A percentile compares a stretch with the other conserved stretches of the same genome.
These are phyloP conservation scores for Trametes gibbosa DNA, from an alignment of 768 basidiomycete species.

Conservation along the genomic window DNA sequence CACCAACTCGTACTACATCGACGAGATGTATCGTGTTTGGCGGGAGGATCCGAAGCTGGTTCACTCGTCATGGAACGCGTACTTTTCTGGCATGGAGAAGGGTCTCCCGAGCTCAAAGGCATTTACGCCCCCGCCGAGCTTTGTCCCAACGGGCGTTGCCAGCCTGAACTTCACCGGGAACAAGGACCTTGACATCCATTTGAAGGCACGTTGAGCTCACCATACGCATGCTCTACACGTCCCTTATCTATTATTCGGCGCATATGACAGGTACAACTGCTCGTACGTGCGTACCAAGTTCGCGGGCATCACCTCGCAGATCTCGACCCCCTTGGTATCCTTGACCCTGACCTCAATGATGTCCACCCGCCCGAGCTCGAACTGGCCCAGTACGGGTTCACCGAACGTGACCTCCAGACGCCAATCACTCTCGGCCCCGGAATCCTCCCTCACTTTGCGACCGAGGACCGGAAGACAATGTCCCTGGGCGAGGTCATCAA, in stretches of 20 bases:
- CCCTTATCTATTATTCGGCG: neutral
- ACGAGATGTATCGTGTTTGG: slow-evolving; percentile 95
- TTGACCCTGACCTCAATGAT: slow-evolving; percentile 81
- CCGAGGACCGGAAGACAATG: slow-evolving; percentile 83
- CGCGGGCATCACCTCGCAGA: slow-evolving; percentile 96
- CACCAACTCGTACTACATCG: slow-evolving; percentile 96
- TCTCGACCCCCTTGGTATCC: slow-evolving; percentile 92
- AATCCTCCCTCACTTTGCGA: slow-evolving; percentile 93
- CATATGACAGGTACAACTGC: slow-evolving; percentile 79
- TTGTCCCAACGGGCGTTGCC: slow-evolving; percentile 62
- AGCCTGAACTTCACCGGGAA: slow-evolving; percentile 63
- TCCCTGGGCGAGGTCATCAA: slow-evolving; percentile 90
- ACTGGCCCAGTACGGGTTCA: slow-evolving; percentile 91
- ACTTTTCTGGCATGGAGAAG: slow-evolving; percentile 91
- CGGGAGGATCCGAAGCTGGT: slow-evolving; percentile 86
- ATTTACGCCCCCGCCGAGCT: slow-evolving; percentile 77
- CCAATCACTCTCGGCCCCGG: slow-evolving; percentile 93
- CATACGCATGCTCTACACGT: neutral
- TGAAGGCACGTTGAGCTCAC: slow-evolving; percentile 81
- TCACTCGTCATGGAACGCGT: slow-evolving; percentile 90
- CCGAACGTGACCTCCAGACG: slow-evolving; percentile 89
- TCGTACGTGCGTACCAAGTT: slow-evolving; percentile 98
- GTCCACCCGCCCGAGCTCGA: slow-evolving; percentile 85
- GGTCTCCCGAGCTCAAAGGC: slow-evolving; percentile 78
- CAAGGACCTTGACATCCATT: slow-evolving; percentile 83